Base-by-base conservation (phyloP, 2,329 filamentous ascomycete species). In the Keithomyces neogunnii region DNA sequence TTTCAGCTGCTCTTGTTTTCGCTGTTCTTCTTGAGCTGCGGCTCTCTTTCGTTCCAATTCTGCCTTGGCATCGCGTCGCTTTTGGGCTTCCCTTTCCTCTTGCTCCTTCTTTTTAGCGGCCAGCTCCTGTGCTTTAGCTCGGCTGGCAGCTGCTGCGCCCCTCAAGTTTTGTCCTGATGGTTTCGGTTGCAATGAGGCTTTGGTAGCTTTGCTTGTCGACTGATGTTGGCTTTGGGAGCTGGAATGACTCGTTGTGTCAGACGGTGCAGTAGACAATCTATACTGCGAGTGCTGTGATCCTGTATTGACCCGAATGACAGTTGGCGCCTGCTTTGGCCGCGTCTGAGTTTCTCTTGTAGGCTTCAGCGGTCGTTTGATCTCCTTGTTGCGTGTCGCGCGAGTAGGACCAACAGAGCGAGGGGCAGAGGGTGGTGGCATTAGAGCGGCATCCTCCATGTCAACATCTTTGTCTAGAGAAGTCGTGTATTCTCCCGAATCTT, bases 81-180 rank as follows among this genome's bases (percentile, higher is more conserved):
- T 82, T 60, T 90, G 84, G 11, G 82, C 81, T 57, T 90, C 88
- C 46, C 84, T 82, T 63, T 95, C 89, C 60, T 95, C 90, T 64
- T 84, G 85, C 65, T 95, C 89, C 63, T 86, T 92, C 67, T 90
- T 91, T 62, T 84, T 85, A 39, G 88, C 86, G 2, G 86, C 88
- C 46, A 86, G 75, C 50, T 91, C 82, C 28, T 91, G 72, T 2
- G 87, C 85, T 63, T 86, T 88, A 0, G 84, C 79, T 48, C 84
- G 82, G 2, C 78, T 74, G n/a, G 73, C 75, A 33, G 83, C 77
- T n/a, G 82, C 81, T 0, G 67, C 62, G 4, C 58, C 59, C 65
- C 86, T 88, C 49, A 90, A 73, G 61, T 78, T 88, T 50, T 77
- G 72, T 7, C 72, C 61, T 1, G 79, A 79, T 3, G 69, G 59